Evolutionary conservation across 495 filamentous ascomycete species (phyloP), one percentile per base, ranked within the genome.

Genomic region (Penicillium silybi): DNA sequence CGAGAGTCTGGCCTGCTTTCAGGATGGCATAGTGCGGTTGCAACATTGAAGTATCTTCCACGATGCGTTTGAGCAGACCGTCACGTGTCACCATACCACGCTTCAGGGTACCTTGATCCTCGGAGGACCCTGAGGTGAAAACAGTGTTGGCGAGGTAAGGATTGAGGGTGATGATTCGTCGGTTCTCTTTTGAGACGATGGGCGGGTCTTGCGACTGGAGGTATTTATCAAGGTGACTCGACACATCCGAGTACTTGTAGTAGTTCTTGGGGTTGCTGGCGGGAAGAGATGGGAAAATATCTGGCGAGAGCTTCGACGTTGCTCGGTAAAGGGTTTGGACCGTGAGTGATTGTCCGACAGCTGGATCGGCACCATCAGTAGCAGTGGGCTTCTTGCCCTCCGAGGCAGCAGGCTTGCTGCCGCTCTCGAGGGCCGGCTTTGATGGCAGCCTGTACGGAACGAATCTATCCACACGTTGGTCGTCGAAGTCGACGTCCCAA

Each of bases 401-500:
- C 25, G 49, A 62, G 45, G 58, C 52, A 23, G 54, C 61, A 8
- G 61, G 27, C 55, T 71, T 73, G 58, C 48, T 60, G 29, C 64
- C 44, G 25, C 53, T 65, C n/a, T 74, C 69, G 16, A 72, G 44
- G 19, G 59, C 58, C 27, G 66, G 68, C 40, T 68, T 67, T 22
- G 66, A 60, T 0, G 85, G 82, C 9, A 89, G 69, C 46, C 72
- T 75, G 67, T 89, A 89, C 4, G 86, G 81, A 13, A 71, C 71
- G 64, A 89, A 89, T 19, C 75, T 61, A 26, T 71, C 58, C 13
- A 87, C 66, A 0, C 69, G 74, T 4, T 63, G 63, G 49, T 86
- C 78, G 9, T 75, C 67, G 59, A 86, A 89, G 58, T 88, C 83
- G 40, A 89, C 79, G 57, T 88, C 85, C 22, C 81, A 48, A 27